Percentiles rank a stretch among this genome's conserved stretches.
Evolutionary conservation across 2,329 filamentous ascomycete species (phyloP).

Genomic region (Ceratocystis eucalypticola): DNA sequence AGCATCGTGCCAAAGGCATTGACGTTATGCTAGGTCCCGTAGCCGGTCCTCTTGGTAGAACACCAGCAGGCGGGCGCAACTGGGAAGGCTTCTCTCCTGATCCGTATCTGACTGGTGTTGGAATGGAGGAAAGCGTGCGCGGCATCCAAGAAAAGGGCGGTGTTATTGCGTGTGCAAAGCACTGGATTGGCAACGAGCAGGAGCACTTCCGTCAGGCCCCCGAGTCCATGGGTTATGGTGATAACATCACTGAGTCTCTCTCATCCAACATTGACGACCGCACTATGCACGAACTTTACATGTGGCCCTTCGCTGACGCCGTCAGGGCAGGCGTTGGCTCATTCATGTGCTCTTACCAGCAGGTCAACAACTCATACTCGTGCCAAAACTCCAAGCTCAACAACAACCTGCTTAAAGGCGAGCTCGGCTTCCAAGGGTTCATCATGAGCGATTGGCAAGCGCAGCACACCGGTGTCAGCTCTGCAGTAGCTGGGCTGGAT

Average conservation of each 20-base stretch:
- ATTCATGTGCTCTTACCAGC: slow-evolving; percentile 59
- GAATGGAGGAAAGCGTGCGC: slow-evolving; percentile 57
- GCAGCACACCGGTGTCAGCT: slow-evolving; percentile 54
- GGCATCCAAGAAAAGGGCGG: slow-evolving; percentile 75
- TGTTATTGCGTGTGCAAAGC: slow-evolving; percentile 72
- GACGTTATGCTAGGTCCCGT: slow-evolving; percentile 52
- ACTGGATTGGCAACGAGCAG: slow-evolving; percentile 62
- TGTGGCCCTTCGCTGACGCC: slow-evolving; percentile 66
- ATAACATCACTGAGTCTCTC: slow-evolving; percentile 45
- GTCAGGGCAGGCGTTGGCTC: slow-evolving; percentile 52
- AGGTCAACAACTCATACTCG: slow-evolving; percentile 65
- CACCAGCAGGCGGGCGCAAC: slow-evolving; percentile 37
- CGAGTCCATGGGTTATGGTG: slow-evolving; percentile 41
- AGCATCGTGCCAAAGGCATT: slow-evolving; percentile 62
- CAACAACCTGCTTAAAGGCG: slow-evolving; percentile 64
- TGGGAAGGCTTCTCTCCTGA: slow-evolving; percentile 61
- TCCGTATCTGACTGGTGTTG: slow-evolving; percentile 59
- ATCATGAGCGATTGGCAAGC: slow-evolving; percentile 70
- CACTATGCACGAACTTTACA: slow-evolving; percentile 61
- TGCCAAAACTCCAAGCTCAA: slow-evolving; percentile 68
- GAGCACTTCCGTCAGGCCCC: slow-evolving; percentile 58
- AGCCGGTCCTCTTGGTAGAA: slow-evolving; percentile 35
- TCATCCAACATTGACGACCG: slow-evolving; percentile 57
- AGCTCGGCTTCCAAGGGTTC: slow-evolving; percentile 35
- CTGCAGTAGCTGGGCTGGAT: slow-evolving; percentile 60